Conservation (phyloP, 2,329 filamentous ascomycete species). For the Chrysoporthe austroafricana region DNA sequence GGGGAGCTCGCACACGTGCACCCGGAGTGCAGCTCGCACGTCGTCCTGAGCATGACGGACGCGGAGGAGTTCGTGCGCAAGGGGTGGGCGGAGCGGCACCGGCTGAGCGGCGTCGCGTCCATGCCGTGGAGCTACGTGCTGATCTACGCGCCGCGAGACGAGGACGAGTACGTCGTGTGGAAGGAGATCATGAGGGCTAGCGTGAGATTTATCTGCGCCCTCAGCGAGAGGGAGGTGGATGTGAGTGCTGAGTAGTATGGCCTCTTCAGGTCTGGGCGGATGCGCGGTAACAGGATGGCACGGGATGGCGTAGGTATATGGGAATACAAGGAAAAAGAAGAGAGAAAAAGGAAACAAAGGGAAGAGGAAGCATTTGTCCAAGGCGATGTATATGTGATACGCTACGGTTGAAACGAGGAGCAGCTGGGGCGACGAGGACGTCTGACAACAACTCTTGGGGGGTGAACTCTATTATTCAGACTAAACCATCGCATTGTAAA, state of each 20-base stretch:
- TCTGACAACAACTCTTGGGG: no score
- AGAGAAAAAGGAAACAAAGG: background rate
- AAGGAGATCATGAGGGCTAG: slow-evolving; percentile 32
- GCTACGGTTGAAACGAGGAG: no score
- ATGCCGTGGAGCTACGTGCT: slow-evolving; percentile 44
- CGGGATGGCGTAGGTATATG: background rate
- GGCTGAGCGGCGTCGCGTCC: slow-evolving; percentile 37
- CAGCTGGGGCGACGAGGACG: no score
- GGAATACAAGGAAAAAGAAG: background rate
- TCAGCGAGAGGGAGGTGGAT: slow-evolving; percentile 13
- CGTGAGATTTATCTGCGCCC: slow-evolving; percentile 24
- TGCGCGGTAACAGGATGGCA: background rate
- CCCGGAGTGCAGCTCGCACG: slow-evolving; percentile 44
- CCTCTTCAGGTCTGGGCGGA: background rate
- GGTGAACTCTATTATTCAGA: no score
- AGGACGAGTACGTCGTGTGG: slow-evolving; percentile 41
- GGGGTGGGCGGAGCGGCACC: slow-evolving; percentile 47
- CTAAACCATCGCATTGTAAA: no score
- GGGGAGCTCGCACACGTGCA: slow-evolving; percentile 46
- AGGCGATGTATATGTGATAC: no score
- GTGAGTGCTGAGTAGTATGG: background rate
- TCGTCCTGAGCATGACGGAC: slow-evolving; percentile 43
- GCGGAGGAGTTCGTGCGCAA: slow-evolving; percentile 39
- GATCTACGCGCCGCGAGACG: slow-evolving; percentile 46
- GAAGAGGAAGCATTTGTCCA: background rate